Evolutionary conservation across 345 rosid genomes (phyloP), one percentile per base, ranked within the genome.

Genomic region (Citrus maxima): DNA sequence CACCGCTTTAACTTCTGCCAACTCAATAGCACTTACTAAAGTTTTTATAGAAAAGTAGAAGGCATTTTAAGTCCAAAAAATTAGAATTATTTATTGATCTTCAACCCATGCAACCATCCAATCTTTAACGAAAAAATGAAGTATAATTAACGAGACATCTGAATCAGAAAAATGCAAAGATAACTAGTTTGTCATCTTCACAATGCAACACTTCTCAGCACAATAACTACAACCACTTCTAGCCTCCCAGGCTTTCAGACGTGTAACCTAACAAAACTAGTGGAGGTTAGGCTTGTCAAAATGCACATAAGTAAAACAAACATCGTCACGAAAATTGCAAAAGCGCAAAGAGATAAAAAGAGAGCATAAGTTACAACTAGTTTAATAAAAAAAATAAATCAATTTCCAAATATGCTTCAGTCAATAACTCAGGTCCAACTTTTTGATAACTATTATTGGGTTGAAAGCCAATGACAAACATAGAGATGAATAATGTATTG

Each of bases 221-320:
- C 89, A 88, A 85, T 90, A 97, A 80, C 99, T 97, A 85, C 98
- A 97, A 70, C 95, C 95, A 69, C 93, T 97, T 83, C 98, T 98
- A 77, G 96, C 95, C 80, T 98, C 99, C 99, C 99, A 97, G 14
- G 98, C 98, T 90, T 81, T 94, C 93, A 58, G 98, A 93, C 46
- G 91, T 86, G 81, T 97, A 97, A 84, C 93, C 99, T 93, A 66
- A 65, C 21, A 77, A 30, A 84, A 70, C 64, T 32, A 42, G 56
- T 63, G 24, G 59, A 49, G 66, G 67, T 38, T 49, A 75, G 21
- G 6, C 27, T 13, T 3, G 14, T 35, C 55, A 35, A 32, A 68
- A 40, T 22, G 49, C 35, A 58, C 46, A 38, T 8, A 24, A 54
- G 18, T 12, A 27, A 37, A 18, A 12, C n/a, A 54, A 34, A 40